Percentiles rank a stretch among this genome's conserved stretches.
phyloP scores from a whole-genome alignment of 1,284 basidiomycete genomes.

The Chiua sp. region DNA sequence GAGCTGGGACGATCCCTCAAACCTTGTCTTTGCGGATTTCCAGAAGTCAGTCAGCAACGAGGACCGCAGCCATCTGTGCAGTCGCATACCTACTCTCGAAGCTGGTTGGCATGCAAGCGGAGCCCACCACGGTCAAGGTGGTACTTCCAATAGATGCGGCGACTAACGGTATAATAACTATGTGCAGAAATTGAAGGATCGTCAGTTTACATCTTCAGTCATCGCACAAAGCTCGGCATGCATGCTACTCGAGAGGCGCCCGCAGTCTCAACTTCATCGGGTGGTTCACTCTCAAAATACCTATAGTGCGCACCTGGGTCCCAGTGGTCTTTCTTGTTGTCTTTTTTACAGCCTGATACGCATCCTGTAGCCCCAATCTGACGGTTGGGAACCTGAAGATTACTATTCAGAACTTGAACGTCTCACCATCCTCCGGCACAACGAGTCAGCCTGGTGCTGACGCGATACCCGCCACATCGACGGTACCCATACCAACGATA shows the following conservation, averaged over 20 bases:
- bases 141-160: no score
- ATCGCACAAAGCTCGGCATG: background rate
- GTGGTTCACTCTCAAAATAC: background rate
- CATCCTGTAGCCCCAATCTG: background rate
- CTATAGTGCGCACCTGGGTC: background rate
- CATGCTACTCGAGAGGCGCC: background rate
- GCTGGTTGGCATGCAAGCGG: background rate
- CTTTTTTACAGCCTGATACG: background rate
- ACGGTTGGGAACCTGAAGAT: background rate
- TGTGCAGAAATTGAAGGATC: background rate
- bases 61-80: background rate
- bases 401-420: no score
- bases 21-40: background rate
- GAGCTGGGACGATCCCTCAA: background rate
- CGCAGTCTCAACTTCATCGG: background rate
- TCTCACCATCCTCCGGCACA: background rate
- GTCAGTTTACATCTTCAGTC: background rate
- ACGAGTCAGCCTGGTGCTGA: background rate
- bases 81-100: background rate
- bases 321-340: background rate
- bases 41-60: background rate
- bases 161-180: background rate
- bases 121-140: no score
- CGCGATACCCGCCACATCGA: background rate
- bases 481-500: background rate